Conservation (phyloP, 192 early-diverging fungal species). For the Lobosporangium transversale region DNA sequence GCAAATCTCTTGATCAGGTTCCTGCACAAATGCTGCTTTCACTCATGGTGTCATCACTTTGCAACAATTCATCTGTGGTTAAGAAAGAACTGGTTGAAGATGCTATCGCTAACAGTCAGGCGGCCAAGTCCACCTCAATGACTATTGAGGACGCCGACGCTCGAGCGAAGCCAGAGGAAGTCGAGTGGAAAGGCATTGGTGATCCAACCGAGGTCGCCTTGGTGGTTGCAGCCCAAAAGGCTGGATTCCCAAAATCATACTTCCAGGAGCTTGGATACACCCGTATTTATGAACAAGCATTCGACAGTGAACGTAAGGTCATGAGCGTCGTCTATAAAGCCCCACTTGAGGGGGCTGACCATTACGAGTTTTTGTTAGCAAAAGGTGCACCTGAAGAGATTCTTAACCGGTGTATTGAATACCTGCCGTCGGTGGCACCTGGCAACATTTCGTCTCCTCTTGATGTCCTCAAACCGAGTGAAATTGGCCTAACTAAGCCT, state of each 20-base stretch:
- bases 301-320: conserved; percentile 95
- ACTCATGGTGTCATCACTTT: conserved; percentile 81
- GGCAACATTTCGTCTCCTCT: conserved; percentile 21
- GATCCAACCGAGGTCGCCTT: conserved; percentile 98
- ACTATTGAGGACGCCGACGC: neutral
- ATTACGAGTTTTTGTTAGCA: conserved; percentile 69
- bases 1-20: conserved; percentile 53
- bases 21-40: conserved; percentile 66
- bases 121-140: neutral
- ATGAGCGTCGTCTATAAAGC: conserved; percentile 87
- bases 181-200: conserved; percentile 78
- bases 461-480: conserved; percentile 45
- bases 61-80: conserved; percentile 86
- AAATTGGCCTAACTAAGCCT: conserved; percentile 52
- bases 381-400: conserved; percentile 97
- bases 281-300: conserved; percentile 84
- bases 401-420: conserved; percentile 70
- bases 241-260: conserved; percentile 73
- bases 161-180: neutral
- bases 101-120: neutral
- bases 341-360: conserved; percentile 8
- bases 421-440: conserved; percentile 48
- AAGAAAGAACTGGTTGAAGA: conserved; percentile 60
- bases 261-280: conserved; percentile 69
- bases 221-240: conserved; percentile 86